Percentiles rank a stretch among this genome's conserved stretches.
Conservation (phyloP, 805 yeast species). For the Metschnikowia reukaufii region DNA sequence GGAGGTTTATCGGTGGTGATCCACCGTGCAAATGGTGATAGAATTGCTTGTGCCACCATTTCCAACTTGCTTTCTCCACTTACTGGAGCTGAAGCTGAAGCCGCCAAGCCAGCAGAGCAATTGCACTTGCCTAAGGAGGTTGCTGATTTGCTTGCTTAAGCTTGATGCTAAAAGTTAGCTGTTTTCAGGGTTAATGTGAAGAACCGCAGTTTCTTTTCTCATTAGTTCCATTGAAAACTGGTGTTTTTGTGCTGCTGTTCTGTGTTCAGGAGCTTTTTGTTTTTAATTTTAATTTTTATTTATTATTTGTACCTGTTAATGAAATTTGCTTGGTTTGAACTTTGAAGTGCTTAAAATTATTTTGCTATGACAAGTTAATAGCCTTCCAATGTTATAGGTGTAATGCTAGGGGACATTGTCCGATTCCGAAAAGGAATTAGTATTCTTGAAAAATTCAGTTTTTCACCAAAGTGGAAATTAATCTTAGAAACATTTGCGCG, state of each 20-base stretch:
- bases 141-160: not conserved
- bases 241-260: not conserved
- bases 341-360: too few relatives aligned
- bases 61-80: slow-evolving; percentile 15
- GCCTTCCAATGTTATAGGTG: too few relatives aligned
- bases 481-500: too few relatives aligned
- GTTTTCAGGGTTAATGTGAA: not conserved
- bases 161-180: not conserved
- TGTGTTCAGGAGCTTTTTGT: not conserved
- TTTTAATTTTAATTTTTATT: too few relatives aligned
- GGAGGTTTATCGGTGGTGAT: slow-evolving; percentile 35
- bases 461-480: too few relatives aligned
- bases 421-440: too few relatives aligned
- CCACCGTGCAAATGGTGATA: slow-evolving; percentile 31
- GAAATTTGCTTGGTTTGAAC: too few relatives aligned
- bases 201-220: not conserved
- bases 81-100: slow-evolving; percentile 1
- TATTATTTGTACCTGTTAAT: too few relatives aligned
- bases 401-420: too few relatives aligned
- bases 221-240: too few relatives aligned
- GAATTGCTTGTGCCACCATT: slow-evolving; percentile 43
- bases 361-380: too few relatives aligned
- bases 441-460: too few relatives aligned
- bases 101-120: not conserved
- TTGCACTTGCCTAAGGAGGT: slow-evolving; percentile 1